phyloP scores from a whole-genome alignment of 768 basidiomycete genomes.

The Boletus eberwhitei region DNA sequence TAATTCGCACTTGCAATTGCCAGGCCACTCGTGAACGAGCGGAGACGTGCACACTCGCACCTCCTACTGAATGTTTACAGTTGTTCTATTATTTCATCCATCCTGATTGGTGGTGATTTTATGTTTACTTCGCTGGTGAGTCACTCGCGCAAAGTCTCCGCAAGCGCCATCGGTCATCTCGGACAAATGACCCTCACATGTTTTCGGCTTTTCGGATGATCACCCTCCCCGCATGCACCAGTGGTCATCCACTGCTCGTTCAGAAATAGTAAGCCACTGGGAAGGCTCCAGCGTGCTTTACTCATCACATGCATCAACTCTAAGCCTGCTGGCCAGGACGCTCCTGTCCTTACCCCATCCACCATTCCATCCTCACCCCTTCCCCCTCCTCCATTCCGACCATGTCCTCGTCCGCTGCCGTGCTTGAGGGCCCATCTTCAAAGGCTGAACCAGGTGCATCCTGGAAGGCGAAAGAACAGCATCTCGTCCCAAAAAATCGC shows the following conservation, averaged over 20 bases:
- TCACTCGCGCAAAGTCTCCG: background rate
- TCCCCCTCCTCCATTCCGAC: background rate
- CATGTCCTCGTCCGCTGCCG: constrained; percentile 9
- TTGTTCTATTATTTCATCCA: background rate
- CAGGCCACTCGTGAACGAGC: background rate
- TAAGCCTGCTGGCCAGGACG: background rate
- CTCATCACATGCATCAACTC: background rate
- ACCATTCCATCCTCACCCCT: background rate
- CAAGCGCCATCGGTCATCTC: no score
- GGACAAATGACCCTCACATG: background rate
- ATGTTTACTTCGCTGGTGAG: background rate
- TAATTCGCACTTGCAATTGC: background rate
- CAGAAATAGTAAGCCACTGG: constrained; percentile 13
- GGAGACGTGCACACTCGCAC: background rate
- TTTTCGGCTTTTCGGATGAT: constrained; percentile 7
- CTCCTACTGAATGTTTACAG: background rate
- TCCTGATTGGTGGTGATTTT: background rate
- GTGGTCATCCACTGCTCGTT: background rate
- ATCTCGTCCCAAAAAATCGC: constrained; percentile 42
- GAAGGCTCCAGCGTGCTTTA: constrained; percentile 1
- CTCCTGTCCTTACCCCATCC: background rate
- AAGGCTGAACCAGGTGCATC: constrained; percentile 28
- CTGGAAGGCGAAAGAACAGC: constrained; percentile 40
- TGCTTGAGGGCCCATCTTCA: background rate
- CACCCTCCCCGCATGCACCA: background rate